Conservation (phyloP, 2,329 filamentous ascomycete species). For the Botrytis byssoidea region DNA sequence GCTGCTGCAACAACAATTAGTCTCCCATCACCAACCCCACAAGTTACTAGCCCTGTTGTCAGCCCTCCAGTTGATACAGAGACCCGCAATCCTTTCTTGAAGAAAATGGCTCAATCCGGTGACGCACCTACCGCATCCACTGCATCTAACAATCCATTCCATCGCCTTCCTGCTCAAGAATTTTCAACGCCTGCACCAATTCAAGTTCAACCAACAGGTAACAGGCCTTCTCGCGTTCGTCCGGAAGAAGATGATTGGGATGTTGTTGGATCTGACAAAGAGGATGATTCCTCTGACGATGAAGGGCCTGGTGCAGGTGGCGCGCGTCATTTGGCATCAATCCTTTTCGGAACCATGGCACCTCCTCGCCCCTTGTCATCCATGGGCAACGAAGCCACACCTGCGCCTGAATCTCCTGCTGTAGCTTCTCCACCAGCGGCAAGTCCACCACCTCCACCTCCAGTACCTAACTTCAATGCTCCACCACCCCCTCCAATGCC, state of each 20-base stretch:
- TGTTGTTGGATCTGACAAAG: constrained; percentile 71
- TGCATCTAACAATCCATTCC: constrained; percentile 92
- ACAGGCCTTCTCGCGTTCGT: constrained; percentile 53
- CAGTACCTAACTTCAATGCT: constrained; percentile 46
- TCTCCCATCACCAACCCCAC: constrained; percentile 32
- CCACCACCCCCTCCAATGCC: constrained; percentile 50
- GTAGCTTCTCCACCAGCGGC: constrained; percentile 43
- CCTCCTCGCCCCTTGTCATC: constrained; percentile 86
- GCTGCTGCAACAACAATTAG: constrained; percentile 15
- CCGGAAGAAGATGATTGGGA: constrained; percentile 80
- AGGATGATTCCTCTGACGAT: constrained; percentile 72
- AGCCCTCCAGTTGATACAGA: constrained; percentile 63
- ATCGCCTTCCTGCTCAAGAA: constrained; percentile 70
- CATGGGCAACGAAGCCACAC: constrained; percentile 64
- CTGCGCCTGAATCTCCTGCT: constrained; percentile 44
- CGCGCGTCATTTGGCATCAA: constrained; percentile 89
- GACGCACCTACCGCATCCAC: constrained; percentile 50
- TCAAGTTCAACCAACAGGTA: constrained; percentile 44
- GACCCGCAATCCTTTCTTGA: constrained; percentile 94
- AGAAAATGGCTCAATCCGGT: constrained; percentile 73
- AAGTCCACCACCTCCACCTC: constrained; percentile 48
- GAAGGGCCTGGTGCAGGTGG: constrained; percentile 76
- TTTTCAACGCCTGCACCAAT: constrained; percentile 45
- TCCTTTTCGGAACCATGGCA: constrained; percentile 95
- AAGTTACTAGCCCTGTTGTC: constrained; percentile 39